A percentile compares a stretch with the other conserved stretches of the same genome.
These are phyloP conservation scores for Solanum medicagineum DNA, from an alignment of 257 asterid genomes.

Conservation along the genomic window DNA sequence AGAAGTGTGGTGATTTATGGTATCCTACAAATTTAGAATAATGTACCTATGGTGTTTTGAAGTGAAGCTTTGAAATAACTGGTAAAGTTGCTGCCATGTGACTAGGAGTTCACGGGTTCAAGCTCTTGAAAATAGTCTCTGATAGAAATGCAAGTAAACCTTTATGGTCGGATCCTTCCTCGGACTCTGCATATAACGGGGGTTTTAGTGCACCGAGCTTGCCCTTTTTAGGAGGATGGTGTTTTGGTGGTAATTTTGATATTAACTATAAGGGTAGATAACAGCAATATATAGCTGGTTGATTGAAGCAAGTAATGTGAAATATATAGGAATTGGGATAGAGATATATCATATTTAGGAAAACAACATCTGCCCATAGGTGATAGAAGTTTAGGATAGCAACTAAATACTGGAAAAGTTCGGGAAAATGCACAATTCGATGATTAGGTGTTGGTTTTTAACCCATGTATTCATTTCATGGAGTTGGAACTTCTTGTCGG, in stretches of 20 bases:
- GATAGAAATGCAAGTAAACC: no score
- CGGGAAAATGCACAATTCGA: neutral
- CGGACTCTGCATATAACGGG: no score
- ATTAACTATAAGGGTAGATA: neutral
- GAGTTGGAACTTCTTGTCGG: neutral
- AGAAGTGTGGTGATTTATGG: neutral
- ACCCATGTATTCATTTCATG: neutral
- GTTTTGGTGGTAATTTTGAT: neutral
- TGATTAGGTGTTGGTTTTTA: neutral
- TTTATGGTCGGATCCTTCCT: no score
- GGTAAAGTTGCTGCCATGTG: no score
- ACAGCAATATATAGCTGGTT: neutral
- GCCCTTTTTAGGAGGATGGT: neutral
- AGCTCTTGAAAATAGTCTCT: accelerated
- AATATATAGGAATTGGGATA: neutral
- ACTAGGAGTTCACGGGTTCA: no score
- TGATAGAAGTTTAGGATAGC: neutral
- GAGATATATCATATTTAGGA: neutral
- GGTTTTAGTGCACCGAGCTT: no score
- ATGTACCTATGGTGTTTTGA: neutral
- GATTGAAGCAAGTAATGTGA: neutral
- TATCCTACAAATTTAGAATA: neutral
- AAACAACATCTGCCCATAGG: neutral
- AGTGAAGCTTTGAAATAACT: no score
- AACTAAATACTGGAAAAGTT: neutral